These are phyloP conservation scores for Sporothrix sp. DNA, from an alignment of 2,329 filamentous ascomycete genomes.

Conservation along the genomic window DNA sequence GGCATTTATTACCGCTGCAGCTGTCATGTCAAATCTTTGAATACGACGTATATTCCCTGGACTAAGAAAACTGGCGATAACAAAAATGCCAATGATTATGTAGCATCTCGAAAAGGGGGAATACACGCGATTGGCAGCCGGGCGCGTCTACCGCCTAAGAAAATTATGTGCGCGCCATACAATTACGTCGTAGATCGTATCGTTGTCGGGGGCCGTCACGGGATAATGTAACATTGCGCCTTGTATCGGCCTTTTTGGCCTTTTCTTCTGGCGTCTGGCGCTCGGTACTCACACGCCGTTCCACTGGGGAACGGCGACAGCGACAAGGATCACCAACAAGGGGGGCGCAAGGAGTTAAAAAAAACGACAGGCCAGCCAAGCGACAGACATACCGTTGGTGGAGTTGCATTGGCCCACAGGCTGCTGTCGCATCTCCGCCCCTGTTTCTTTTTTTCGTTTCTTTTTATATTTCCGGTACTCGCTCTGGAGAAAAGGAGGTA, in stretches of 20 bases:
- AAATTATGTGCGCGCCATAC: too few species aligned
- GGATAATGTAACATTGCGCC: too few species aligned
- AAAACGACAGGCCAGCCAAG: not conserved
- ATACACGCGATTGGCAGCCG: not conserved
- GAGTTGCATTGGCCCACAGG: constrained; percentile 8
- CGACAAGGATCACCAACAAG: too few species aligned
- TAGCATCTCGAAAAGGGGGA: not conserved
- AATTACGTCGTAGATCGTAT: too few species aligned
- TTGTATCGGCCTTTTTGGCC: not conserved
- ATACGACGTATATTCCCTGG: too few species aligned
- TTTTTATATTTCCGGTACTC: not conserved
- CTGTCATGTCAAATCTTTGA: too few species aligned
- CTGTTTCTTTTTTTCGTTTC: not conserved
- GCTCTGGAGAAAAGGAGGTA: too few species aligned
- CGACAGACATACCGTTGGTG: constrained; percentile 3
- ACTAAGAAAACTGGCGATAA: not conserved
- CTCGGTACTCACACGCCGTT: not conserved
- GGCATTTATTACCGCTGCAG: too few species aligned
- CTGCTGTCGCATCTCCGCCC: constrained; percentile 6
- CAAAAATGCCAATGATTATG: not conserved
- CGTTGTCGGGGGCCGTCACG: too few species aligned
- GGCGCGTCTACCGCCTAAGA: not conserved
- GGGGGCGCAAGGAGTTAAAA: not conserved
- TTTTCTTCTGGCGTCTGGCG: not conserved
- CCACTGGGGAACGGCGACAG: not conserved